Base-by-base conservation (phyloP, 306 rosid genomes). In the Fragaria nilgerrensis region DNA sequence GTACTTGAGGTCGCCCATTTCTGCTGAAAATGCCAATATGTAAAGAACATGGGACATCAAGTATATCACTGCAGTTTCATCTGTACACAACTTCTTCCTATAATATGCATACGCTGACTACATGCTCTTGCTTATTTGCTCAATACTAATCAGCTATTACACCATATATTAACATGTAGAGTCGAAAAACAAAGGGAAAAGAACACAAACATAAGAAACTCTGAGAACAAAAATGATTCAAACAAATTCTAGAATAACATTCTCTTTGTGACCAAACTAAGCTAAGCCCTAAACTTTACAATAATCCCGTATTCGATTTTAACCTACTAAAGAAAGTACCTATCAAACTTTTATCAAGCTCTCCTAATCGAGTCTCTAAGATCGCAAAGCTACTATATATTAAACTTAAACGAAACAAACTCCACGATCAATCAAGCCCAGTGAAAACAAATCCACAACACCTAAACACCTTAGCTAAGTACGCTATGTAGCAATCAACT, bases 1-100 rank as follows among this genome's bases (percentile, higher is more conserved):
- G 90, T 55, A 81, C 67, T 77, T 86, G 91, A 49, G 86, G 65
- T 78, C 86, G 93, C 75, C 90, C 91, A 71, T 85, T 80, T 80
- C 93, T 90, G 63, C 81, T 74, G 70, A 25, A 84, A 83, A 10
- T n/a, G 79, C 68, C 6, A 55, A 76, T 65, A 64, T 41, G 8
- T 37, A 37, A 37, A 37, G 36, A 37, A 37, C 41, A 37, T 37
- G 59, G 29, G 82, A 32, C 36, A 32, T 32, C 36, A 32, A 32
- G 36, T 32, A 32, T 37, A 37, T 37, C 41, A 37, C 6, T 37
- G 41, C 41, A 37, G 41, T 37, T 37, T 5, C 41, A 37, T 37
- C 41, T 37, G 8, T 37, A 37, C 41, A 37, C 41, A 37, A 37
- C 41, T 5, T 5, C 41, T 37, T 37, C 41, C 41, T 37, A 37